Evolutionary conservation across 1,284 basidiomycete genomes (phyloP).

Genomic region (Boletus austroedulis): DNA sequence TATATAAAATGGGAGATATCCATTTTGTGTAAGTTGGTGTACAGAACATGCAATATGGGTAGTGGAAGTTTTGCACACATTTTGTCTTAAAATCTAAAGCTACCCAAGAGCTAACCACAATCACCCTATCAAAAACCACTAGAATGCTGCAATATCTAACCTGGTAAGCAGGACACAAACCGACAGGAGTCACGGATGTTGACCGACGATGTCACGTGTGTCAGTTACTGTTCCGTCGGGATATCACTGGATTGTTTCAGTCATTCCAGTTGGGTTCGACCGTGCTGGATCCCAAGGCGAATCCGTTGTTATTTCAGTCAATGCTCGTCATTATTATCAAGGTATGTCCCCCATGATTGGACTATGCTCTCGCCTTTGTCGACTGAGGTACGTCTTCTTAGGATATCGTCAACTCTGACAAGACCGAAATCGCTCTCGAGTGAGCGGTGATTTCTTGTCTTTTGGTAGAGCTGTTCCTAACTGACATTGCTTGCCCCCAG

Average conservation of each 20-base stretch:
- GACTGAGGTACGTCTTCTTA: constrained; percentile 16
- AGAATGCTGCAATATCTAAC: constrained; percentile 65
- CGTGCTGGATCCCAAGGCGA: constrained; percentile 54
- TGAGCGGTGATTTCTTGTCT: background rate
- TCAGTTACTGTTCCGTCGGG: constrained; percentile 52
- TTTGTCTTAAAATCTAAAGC: no score
- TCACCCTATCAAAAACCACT: no score
- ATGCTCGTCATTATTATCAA: constrained; percentile 63
- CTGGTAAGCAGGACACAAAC: constrained; percentile 35
- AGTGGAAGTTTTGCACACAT: no score
- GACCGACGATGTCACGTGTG: no score
- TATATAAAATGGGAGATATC: no score
- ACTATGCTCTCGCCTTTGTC: no score
- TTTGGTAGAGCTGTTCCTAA: background rate
- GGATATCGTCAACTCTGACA: constrained; percentile 35
- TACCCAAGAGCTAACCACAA: no score
- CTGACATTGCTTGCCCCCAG: constrained; percentile 26
- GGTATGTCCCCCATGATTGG: constrained; percentile 27
- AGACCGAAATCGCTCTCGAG: background rate
- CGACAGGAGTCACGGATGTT: no score
- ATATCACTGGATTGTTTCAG: constrained; percentile 58
- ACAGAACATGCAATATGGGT: no score
- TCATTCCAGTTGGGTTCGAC: constrained; percentile 63
- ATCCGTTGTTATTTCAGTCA: constrained; percentile 58
- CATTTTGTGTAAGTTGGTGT: no score